Evolutionary conservation across 2,329 filamentous ascomycete genomes (phyloP).

Genomic region (Metarhizium album): DNA sequence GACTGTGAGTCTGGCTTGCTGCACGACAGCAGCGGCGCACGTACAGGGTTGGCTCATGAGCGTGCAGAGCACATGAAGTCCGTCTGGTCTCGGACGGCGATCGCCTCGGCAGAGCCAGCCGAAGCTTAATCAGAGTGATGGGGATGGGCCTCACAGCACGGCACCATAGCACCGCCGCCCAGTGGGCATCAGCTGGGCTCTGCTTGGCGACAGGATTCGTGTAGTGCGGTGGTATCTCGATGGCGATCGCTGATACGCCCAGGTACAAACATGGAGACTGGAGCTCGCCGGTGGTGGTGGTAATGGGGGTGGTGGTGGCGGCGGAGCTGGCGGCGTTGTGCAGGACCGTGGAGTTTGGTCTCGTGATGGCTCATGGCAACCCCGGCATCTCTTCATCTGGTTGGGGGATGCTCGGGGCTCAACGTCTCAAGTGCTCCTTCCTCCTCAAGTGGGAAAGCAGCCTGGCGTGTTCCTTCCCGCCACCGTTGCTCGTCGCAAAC

Average conservation of each 20-base stretch:
- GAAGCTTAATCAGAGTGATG: neutral
- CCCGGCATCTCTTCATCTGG: neutral
- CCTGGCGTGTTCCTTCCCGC: slow-evolving; percentile 1
- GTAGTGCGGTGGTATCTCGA: neutral
- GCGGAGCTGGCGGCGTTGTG: neutral
- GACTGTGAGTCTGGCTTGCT: neutral
- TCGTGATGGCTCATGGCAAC: neutral
- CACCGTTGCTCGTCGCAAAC: neutral
- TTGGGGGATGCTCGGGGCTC: neutral
- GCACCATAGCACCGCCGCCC: neutral
- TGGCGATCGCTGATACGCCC: neutral
- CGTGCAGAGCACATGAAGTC: neutral
- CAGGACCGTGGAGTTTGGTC: neutral
- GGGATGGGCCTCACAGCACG: neutral
- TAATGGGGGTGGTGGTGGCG: neutral
- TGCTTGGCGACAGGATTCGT: neutral
- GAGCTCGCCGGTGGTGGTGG: neutral
- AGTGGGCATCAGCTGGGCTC: neutral
- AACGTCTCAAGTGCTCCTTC: neutral
- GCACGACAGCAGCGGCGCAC: neutral
- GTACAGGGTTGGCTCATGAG: neutral
- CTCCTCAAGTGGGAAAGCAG: neutral
- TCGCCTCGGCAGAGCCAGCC: neutral
- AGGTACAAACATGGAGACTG: neutral
- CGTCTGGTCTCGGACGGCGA: neutral